phyloP scores from a whole-genome alignment of 139 green algal genomes.

The Asterochloris erici region DNA sequence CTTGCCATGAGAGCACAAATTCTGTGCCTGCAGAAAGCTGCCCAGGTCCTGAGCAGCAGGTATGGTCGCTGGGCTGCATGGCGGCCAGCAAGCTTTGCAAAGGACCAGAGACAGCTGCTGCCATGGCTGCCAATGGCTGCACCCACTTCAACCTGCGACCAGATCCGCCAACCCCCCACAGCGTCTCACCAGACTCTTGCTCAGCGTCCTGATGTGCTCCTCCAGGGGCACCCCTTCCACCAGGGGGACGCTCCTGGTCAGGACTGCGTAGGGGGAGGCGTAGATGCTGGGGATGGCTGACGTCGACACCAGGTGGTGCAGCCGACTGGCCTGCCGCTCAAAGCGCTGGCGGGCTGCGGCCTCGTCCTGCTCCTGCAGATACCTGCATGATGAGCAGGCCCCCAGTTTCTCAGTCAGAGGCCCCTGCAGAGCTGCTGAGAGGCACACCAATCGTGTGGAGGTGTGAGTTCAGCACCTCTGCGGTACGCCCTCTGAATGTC shows the following conservation, averaged over 20 bases:
- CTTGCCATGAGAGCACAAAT: neutral
- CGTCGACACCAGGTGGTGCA: slow-evolving; percentile 65
- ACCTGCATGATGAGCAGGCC: neutral
- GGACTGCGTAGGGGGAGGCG: slow-evolving; percentile 45
- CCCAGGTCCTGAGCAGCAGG: neutral
- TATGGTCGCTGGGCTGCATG: neutral
- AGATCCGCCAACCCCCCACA: neutral
- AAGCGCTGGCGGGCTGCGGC: slow-evolving; percentile 36
- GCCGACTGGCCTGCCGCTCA: slow-evolving; percentile 22
- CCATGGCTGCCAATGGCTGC: neutral
- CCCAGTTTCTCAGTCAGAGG: neutral
- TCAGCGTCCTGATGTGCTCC: slow-evolving; percentile 47
- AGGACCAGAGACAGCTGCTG: neutral
- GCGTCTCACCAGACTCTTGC: slow-evolving; percentile 5
- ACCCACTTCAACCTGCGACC: neutral
- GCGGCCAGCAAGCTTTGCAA: neutral
- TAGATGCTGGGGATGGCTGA: slow-evolving; percentile 50
- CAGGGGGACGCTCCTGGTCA: slow-evolving; percentile 35
- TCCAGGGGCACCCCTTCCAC: slow-evolving; percentile 52
- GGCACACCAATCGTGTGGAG: no score
- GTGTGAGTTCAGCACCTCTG: no score
- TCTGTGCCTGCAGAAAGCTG: neutral
- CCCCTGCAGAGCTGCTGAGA: no score
- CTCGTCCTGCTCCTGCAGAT: slow-evolving; percentile 29
- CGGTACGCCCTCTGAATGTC: no score